Evolutionary conservation across 2,329 filamentous ascomycete species (phyloP).

Genomic region (Blumeriella jaapii): DNA sequence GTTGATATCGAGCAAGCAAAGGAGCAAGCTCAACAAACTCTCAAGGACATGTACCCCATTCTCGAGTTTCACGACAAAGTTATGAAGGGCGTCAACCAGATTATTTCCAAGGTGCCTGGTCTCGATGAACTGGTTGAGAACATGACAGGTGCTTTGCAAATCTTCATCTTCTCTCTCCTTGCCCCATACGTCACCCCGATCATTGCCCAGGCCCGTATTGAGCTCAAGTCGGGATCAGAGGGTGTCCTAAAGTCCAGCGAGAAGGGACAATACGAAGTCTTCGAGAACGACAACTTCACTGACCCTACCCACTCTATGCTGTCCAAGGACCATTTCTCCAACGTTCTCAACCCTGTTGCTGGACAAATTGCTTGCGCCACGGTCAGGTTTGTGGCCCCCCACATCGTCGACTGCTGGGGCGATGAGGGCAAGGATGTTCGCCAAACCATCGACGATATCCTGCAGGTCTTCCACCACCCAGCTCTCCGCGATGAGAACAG

Average conservation of each 20-base stretch:
- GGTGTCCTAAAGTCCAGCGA: constrained; percentile 10
- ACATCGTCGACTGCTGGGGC: constrained; percentile 78
- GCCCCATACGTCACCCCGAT: constrained; percentile 9
- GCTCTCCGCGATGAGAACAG: constrained; percentile 58
- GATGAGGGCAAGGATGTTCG: constrained; percentile 57
- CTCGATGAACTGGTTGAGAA: constrained; percentile 42
- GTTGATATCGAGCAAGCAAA: constrained; percentile 9
- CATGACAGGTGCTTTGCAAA: constrained; percentile 6
- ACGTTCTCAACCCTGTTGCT: constrained; percentile 67
- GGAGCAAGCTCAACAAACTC: constrained; percentile 3
- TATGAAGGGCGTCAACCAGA: constrained; percentile 4
- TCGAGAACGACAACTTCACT: constrained; percentile 21
- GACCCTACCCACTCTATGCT: constrained; percentile 91
- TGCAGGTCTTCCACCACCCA: constrained; percentile 76
- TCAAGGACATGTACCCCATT: constrained; percentile 9
- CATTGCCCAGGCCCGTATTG: constrained; percentile 7
- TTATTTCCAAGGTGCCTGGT: constrained; percentile 8
- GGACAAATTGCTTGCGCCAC: constrained; percentile 67
- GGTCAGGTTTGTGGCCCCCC: constrained; percentile 72
- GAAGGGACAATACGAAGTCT: constrained; percentile 9
- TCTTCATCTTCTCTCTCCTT: constrained; percentile 9
- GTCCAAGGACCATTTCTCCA: constrained; percentile 77
- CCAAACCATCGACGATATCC: constrained; percentile 59
- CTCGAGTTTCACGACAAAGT: constrained; percentile 72
- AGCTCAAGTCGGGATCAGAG: constrained; percentile 7